Conservation (phyloP, 441 rosid genomes). For the Gossypium laxum region DNA sequence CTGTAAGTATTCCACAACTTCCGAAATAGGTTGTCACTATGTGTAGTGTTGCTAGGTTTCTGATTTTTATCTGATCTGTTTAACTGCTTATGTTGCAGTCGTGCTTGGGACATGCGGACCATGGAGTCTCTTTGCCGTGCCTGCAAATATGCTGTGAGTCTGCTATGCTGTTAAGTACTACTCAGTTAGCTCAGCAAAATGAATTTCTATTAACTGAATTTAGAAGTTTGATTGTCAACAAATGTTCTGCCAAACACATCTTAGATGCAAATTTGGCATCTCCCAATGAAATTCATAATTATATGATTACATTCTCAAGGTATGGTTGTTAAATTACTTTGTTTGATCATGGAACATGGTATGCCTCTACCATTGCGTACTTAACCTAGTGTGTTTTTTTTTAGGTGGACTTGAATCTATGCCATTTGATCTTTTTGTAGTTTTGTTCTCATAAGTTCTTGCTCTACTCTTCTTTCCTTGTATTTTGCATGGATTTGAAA, state of each 20-base stretch:
- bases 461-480: background rate
- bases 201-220: background rate
- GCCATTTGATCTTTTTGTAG: background rate
- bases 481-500: background rate
- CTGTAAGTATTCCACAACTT: slow-evolving; percentile 42
- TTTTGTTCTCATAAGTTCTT: background rate
- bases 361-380: slow-evolving; percentile 2
- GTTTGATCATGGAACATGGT: background rate
- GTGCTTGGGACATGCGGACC: slow-evolving; percentile 99
- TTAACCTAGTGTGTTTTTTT: background rate
- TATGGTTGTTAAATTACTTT: background rate
- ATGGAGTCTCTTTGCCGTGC: slow-evolving; percentile 99
- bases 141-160: slow-evolving; percentile 96
- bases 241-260: background rate
- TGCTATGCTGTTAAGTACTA: background rate
- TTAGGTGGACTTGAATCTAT: background rate
- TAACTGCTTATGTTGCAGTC: slow-evolving; percentile 43
- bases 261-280: background rate
- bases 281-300: background rate
- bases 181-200: background rate
- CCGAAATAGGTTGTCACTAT: background rate
- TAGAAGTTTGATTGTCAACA: slow-evolving; percentile 4
- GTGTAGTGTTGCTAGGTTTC: background rate
- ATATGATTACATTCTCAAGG: background rate
- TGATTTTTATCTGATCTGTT: slow-evolving; percentile 13